Base-by-base conservation (phyloP, 2,329 filamentous ascomycete species). In the Chaetomiaceae sp. region DNA sequence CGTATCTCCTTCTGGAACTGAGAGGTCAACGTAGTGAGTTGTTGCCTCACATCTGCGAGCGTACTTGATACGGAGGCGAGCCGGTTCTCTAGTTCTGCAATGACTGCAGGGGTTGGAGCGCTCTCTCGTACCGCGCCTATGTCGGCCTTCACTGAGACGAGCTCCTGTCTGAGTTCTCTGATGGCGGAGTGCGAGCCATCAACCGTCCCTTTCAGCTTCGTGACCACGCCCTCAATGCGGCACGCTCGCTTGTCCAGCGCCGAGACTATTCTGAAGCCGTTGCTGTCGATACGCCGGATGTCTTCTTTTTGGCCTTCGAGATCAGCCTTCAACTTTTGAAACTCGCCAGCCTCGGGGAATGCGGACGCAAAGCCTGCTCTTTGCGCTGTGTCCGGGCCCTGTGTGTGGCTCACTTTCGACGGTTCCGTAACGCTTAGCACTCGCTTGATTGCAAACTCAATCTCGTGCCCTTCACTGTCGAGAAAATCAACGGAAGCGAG, bases 201-300 rank as follows among this genome's bases (percentile, higher is more conserved):
- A n/a, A 65, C 49, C 1, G 57, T 58, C 24, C 61, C 60, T 27
- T 56, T 60, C 9, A 69, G 52, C 20, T 58, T 62, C 29, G 59
- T 52, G 45, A 67, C 55, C 29, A 68, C 62, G 17, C 56, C 47
- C 29, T 68, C 61, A 15, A 71, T 61, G 18, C 62, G 62, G 15
- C 53, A 47, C 9, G 69, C 56, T 19, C 61, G 57, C 11, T 59
- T 59, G 17, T 68, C 63, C 38, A 70, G 64, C 2, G 62, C 60
- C 7, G 66, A 61, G 11, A 67, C 59, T 34, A 68, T 59, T 33
- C 66, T 65, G 47, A 60, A 61, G 1, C 66, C 67, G 6, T 64
- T 60, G 19, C 53, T 62, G 45, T 67, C 64, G 35, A 71, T 63
- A 26, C 60, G 62, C 7, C 63, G 57, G 46, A 69, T 65, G 15